A percentile compares a stretch with the other conserved stretches of the same genome.
These are phyloP conservation scores for Juglanconis oblonga DNA, from an alignment of 2,329 filamentous ascomycete species.

Conservation along the genomic window DNA sequence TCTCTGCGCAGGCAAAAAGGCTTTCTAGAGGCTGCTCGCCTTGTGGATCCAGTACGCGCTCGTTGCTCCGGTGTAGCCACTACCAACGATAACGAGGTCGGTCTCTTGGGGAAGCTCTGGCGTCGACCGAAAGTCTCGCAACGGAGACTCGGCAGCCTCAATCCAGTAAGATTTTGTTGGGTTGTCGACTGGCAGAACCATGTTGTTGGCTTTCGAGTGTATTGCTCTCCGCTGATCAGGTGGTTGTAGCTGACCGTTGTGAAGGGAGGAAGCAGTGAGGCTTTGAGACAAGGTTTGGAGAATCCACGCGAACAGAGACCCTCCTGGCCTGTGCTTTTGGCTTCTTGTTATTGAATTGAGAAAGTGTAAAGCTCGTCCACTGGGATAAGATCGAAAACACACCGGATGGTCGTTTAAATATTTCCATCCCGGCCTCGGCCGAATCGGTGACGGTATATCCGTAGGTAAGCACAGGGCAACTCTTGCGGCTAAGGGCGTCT, in stretches of 20 bases:
- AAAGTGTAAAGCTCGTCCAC: not conserved
- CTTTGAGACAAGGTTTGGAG: too few species aligned
- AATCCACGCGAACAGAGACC: too few species aligned
- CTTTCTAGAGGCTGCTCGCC: not conserved
- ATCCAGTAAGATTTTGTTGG: slow-evolving; percentile 21
- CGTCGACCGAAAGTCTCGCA: slow-evolving; percentile 15
- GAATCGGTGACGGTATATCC: not conserved
- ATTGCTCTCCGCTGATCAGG: not conserved
- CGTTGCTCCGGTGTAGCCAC: slow-evolving; percentile 24
- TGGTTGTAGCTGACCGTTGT: not conserved
- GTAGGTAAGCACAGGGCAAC: not conserved
- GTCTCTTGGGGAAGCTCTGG: slow-evolving; percentile 15
- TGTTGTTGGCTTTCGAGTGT: slow-evolving; percentile 1
- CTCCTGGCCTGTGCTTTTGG: too few species aligned
- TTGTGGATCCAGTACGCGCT: slow-evolving; percentile 28
- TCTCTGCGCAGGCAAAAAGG: not conserved
- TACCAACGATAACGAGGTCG: slow-evolving; percentile 25
- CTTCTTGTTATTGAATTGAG: not conserved
- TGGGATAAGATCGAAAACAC: not conserved
- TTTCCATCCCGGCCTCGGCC: not conserved
- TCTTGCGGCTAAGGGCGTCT: not conserved
- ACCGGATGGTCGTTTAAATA: not conserved
- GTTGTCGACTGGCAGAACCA: slow-evolving; percentile 19
- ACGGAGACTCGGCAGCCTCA: slow-evolving; percentile 16
- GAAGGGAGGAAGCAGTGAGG: not conserved